Evolutionary conservation across 1,284 basidiomycete genomes (phyloP).

Genomic region (Austroboletus novae-zelandiae): DNA sequence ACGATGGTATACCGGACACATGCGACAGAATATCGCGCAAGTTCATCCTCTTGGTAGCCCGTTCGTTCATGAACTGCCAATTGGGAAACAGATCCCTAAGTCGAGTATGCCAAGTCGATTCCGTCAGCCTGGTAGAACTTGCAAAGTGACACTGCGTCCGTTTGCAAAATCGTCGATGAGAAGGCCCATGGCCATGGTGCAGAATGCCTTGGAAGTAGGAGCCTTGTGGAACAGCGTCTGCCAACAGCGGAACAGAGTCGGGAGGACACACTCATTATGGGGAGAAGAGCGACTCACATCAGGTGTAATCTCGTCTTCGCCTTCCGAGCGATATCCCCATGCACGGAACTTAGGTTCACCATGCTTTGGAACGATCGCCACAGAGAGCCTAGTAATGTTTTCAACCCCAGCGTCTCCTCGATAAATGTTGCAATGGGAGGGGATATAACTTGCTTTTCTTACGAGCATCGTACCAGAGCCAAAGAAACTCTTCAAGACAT

Average conservation of each 20-base stretch:
- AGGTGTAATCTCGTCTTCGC: constrained; percentile 17
- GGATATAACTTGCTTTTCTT: constrained; percentile 11
- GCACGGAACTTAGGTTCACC: constrained; percentile 20
- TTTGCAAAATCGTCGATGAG: constrained; percentile 39
- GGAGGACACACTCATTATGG: background rate
- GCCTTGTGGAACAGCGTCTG: constrained; percentile 41
- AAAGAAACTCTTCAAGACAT: no score
- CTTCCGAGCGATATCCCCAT: constrained; percentile 26
- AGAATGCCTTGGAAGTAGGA: constrained; percentile 37
- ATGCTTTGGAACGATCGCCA: constrained; percentile 17
- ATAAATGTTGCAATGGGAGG: constrained; percentile 20
- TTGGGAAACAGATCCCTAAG: constrained; percentile 37
- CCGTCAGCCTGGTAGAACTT: constrained; percentile 31
- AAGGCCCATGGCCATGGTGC: constrained; percentile 38
- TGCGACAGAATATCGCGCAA: constrained; percentile 32
- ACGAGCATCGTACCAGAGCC: background rate
- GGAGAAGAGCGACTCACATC: constrained; percentile 13
- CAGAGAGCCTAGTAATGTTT: constrained; percentile 25
- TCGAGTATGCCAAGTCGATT: constrained; percentile 37
- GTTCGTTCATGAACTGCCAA: constrained; percentile 32
- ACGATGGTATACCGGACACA: constrained; percentile 38
- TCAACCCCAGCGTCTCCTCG: constrained; percentile 14
- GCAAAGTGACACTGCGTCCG: constrained; percentile 34
- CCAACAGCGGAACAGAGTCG: background rate
- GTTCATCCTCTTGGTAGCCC: constrained; percentile 34